These are phyloP conservation scores for Clonostachys byssicola DNA, from an alignment of 2,329 filamentous ascomycete genomes.

Conservation along the genomic window DNA sequence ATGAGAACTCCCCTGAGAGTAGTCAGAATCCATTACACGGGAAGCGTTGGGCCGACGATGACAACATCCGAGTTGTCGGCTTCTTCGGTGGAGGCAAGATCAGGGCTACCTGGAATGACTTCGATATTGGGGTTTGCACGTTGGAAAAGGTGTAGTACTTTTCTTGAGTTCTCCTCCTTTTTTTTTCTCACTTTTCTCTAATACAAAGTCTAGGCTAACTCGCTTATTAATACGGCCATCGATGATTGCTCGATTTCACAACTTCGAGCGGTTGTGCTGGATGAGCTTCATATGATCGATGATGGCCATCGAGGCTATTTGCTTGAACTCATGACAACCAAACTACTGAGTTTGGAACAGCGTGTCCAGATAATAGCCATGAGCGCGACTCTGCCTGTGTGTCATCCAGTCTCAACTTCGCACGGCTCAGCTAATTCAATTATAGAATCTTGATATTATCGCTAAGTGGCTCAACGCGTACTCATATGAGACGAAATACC, in stretches of 20 bases:
- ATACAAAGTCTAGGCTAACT: slow-evolving; percentile 55
- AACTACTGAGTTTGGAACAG: slow-evolving; percentile 64
- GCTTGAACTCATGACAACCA: slow-evolving; percentile 70
- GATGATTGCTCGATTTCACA: slow-evolving; percentile 64
- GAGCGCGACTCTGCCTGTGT: slow-evolving; percentile 72
- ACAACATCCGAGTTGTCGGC: slow-evolving; percentile 60
- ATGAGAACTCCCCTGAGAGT: slow-evolving; percentile 14
- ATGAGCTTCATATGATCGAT: slow-evolving; percentile 80
- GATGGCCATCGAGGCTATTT: slow-evolving; percentile 73
- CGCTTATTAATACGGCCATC: slow-evolving; percentile 68
- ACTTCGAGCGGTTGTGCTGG: slow-evolving; percentile 64
- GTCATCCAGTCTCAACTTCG: slow-evolving; percentile 14
- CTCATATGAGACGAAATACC: slow-evolving; percentile 69
- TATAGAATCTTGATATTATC: slow-evolving; percentile 64
- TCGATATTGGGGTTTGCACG: slow-evolving; percentile 75
- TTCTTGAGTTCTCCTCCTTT: neutral
- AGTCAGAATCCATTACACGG: slow-evolving; percentile 29
- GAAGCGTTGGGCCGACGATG: slow-evolving; percentile 51
- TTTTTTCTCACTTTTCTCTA: neutral
- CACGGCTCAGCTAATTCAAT: neutral
- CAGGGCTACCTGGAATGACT: slow-evolving; percentile 64
- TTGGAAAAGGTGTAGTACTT: slow-evolving; percentile 60
- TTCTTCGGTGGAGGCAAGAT: slow-evolving; percentile 73
- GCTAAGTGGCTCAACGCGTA: slow-evolving; percentile 68
- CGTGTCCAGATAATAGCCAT: slow-evolving; percentile 70